phyloP scores from a whole-genome alignment of 2,329 filamentous ascomycete species.

The Mycosphaerella arachidis region DNA sequence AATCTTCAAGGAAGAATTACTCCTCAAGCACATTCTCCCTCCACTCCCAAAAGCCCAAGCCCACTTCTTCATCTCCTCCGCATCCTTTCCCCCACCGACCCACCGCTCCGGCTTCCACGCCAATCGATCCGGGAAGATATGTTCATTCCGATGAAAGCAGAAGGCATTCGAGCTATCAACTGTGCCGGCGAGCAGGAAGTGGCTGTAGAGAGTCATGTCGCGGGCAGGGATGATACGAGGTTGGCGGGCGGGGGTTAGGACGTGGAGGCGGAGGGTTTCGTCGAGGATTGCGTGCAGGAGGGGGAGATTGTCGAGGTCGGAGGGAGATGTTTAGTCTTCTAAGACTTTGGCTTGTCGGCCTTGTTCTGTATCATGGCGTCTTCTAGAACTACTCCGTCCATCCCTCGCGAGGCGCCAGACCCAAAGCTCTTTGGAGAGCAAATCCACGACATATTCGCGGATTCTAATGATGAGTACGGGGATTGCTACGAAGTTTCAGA shows the following conservation, averaged over 20 bases:
- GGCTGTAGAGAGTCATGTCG: conserved; percentile 9
- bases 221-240: conserved; percentile 33
- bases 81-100: conserved; percentile 26
- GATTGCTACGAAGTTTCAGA: conserved; percentile 15
- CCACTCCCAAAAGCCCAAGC: conserved; percentile 48
- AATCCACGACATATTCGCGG: background rate
- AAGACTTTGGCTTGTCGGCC: too few relatives aligned
- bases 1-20: background rate
- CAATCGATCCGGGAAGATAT: conserved; percentile 37
- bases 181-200: conserved; percentile 35
- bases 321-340: too few relatives aligned
- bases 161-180: conserved; percentile 41
- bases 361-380: background rate
- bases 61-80: conserved; percentile 34
- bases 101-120: conserved; percentile 38
- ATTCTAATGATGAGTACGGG: conserved; percentile 7
- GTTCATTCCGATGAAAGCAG: conserved; percentile 39
- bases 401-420: background rate
- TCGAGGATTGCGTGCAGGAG: conserved; percentile 74
- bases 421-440: conserved; percentile 1
- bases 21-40: conserved; percentile 46
- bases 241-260: conserved; percentile 49
- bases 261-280: conserved; percentile 63
- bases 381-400: background rate
- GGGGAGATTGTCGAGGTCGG: conserved; percentile 17